Evolutionary conservation across 176 grass and related monocot species (phyloP), one percentile per base, ranked within the genome.

Genomic region (Eleusine coracana): DNA sequence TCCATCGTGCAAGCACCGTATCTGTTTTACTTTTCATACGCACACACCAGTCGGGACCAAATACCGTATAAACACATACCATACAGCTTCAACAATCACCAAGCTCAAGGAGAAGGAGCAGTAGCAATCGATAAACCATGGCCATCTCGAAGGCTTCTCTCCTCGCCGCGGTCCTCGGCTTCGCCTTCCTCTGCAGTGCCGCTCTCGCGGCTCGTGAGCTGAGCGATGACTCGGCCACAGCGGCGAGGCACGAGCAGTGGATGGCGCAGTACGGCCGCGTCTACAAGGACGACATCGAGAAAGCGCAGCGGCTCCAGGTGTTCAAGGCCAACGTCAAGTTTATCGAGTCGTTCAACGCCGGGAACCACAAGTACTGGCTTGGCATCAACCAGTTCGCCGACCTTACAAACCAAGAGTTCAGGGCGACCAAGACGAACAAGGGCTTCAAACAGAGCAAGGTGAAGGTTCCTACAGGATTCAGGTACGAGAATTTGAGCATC

Each of bases 371-470:
- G 16, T 78, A 65, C 41, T 66, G 76, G 76, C 76, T 78, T 16
- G 75, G 59, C 8, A 5, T 78, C 40, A 78, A 78, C 75, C 75
- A 77, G 58, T 77, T 77, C 15, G 75, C 75, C 7, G 75, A 77
- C 39, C 39, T 77, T 3, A 64, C 39, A 23, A 64, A 46, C 14
- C 40, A 46, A 0, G 75, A 78, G 40, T 78, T 78, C 25, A 78
- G 23, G 58, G n/a, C 6, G 0, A 63, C 13, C 38, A 77, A 77
- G 74, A 77, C 37, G 0, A 77, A 77, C 38, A 77, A 77, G 23
- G 74, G 74, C 1, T 77, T 77, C n/a, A 77, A 77, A 45, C 39
- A 56, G 0, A 77, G 56, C 38, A 23, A 13, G 0, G 14, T 20
- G 39, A 77, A 64, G 58, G 0, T 10, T 2, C 40, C 75, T 5